phyloP scores from a whole-genome alignment of 192 early-diverging fungal genomes.

The Podila minutissima region DNA sequence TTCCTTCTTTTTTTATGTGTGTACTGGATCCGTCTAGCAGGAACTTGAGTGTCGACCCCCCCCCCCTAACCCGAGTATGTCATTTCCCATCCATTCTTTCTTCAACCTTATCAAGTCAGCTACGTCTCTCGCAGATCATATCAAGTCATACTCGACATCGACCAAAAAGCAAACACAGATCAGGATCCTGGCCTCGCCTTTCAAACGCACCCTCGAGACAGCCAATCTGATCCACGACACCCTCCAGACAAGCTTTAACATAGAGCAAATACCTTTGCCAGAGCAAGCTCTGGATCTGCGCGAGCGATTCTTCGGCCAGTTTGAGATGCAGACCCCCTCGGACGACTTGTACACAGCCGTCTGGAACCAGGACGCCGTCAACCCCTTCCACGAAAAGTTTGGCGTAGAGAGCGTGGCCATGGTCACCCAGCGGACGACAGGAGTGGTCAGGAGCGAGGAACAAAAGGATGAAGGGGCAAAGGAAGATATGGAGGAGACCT shows the following conservation, averaged over 20 bases:
- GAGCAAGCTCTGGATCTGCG: constrained; percentile 47
- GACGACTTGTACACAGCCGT: constrained; percentile 52
- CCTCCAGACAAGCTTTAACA: constrained; percentile 13
- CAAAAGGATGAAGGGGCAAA: not conserved
- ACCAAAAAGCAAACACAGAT: constrained; percentile 15
- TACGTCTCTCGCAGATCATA: constrained; percentile 27
- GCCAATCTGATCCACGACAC: constrained; percentile 53
- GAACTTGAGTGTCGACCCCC: not conserved
- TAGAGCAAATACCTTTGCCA: constrained; percentile 6
- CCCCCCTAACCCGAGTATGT: not conserved
- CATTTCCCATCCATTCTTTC: not conserved
- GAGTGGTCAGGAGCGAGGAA: constrained; percentile 14
- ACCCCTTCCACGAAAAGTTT: constrained; percentile 23
- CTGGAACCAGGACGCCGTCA: constrained; percentile 54
- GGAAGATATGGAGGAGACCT: constrained; percentile 12
- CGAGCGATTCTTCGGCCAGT: constrained; percentile 66
- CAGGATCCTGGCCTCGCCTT: constrained; percentile 60
- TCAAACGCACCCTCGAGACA: constrained; percentile 61
- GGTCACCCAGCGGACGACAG: constrained; percentile 25
- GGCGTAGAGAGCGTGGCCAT: constrained; percentile 34
- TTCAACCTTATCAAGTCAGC: constrained; percentile 36
- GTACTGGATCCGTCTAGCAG: not conserved
- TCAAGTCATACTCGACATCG: constrained; percentile 11
- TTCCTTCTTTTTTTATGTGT: not conserved
- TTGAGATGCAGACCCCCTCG: constrained; percentile 55